Percentiles rank a stretch among this genome's conserved stretches.
Evolutionary conservation across 2,329 filamentous ascomycete genomes (phyloP).

Genomic region (Aplosporella prunicola): DNA sequence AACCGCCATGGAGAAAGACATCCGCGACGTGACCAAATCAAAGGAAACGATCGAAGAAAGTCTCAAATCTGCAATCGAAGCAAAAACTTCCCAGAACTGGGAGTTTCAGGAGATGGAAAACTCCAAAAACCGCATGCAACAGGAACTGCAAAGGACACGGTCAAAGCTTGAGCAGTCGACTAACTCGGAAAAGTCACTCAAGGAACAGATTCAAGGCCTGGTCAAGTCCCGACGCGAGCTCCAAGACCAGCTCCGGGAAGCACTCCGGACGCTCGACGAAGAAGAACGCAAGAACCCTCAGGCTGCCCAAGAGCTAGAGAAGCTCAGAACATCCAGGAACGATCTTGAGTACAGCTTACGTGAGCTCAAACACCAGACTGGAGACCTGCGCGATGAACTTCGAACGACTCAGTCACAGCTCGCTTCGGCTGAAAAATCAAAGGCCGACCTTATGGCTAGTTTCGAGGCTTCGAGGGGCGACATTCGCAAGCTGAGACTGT

Average conservation of each 20-base stretch:
- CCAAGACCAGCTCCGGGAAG: slow-evolving; percentile 10
- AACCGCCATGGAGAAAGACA: slow-evolving; percentile 5
- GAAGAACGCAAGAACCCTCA: slow-evolving; percentile 9
- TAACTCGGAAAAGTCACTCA: slow-evolving; percentile 17
- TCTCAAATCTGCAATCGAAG: slow-evolving; percentile 5
- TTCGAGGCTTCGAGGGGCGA: slow-evolving; percentile 15
- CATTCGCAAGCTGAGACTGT: slow-evolving; percentile 14
- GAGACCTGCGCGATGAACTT: slow-evolving; percentile 17
- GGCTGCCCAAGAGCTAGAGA: slow-evolving; percentile 17
- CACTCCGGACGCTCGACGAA: slow-evolving; percentile 3
- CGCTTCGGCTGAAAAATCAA: slow-evolving; percentile 16
- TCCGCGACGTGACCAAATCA: background rate
- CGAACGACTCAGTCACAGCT: slow-evolving; percentile 18
- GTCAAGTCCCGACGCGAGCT: slow-evolving; percentile 6
- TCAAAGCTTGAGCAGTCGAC: slow-evolving; percentile 16
- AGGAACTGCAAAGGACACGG: slow-evolving; percentile 16
- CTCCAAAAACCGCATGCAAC: slow-evolving; percentile 16
- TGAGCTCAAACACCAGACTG: slow-evolving; percentile 15
- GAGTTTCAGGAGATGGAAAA: slow-evolving; percentile 20
- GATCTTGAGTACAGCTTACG: slow-evolving; percentile 19
- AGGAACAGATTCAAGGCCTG: slow-evolving; percentile 8
- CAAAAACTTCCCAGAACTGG: slow-evolving; percentile 3
- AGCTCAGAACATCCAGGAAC: slow-evolving; percentile 14
- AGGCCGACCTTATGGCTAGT: slow-evolving; percentile 15
- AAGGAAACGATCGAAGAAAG: slow-evolving; percentile 6